Evolutionary conservation across 495 filamentous ascomycete species (phyloP).

Genomic region (Penicillium bovifimosum): DNA sequence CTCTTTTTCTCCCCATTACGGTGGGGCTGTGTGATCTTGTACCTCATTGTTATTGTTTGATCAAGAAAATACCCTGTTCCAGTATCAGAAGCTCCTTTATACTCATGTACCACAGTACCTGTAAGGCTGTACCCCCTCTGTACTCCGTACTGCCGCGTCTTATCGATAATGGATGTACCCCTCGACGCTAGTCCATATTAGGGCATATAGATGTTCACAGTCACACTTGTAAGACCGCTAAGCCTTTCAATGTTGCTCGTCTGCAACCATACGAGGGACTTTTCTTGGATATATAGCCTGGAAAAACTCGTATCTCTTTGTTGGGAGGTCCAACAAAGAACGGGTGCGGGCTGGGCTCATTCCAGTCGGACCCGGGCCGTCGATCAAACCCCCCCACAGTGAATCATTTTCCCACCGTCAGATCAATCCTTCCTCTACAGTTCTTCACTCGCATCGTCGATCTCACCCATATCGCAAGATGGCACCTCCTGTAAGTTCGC

Average conservation of each 20-base stretch:
- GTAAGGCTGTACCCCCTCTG: neutral
- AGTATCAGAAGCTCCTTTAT: neutral
- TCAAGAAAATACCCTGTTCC: constrained; percentile 3
- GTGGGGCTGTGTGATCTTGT: constrained; percentile 9
- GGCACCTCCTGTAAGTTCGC: constrained; percentile 32
- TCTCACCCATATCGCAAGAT: constrained; percentile 17
- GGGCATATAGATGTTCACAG: neutral
- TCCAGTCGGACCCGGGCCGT: constrained; percentile 1
- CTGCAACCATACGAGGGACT: neutral
- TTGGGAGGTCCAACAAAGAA: neutral
- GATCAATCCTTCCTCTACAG: constrained; percentile 14
- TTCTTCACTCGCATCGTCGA: neutral
- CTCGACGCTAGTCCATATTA: neutral
- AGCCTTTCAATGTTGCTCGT: neutral
- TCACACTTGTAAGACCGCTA: neutral
- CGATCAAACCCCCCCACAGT: constrained; percentile 15
- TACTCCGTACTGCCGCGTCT: neutral
- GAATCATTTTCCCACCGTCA: constrained; percentile 26
- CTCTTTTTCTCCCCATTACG: constrained; percentile 8
- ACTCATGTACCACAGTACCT: no score
- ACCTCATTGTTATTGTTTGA: constrained; percentile 4
- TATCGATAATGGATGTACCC: neutral
- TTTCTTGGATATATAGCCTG: neutral
- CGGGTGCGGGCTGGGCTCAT: neutral
- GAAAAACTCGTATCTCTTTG: neutral